phyloP scores from a whole-genome alignment of 2,329 filamentous ascomycete species.

The Phaeosphaeria sp. region DNA sequence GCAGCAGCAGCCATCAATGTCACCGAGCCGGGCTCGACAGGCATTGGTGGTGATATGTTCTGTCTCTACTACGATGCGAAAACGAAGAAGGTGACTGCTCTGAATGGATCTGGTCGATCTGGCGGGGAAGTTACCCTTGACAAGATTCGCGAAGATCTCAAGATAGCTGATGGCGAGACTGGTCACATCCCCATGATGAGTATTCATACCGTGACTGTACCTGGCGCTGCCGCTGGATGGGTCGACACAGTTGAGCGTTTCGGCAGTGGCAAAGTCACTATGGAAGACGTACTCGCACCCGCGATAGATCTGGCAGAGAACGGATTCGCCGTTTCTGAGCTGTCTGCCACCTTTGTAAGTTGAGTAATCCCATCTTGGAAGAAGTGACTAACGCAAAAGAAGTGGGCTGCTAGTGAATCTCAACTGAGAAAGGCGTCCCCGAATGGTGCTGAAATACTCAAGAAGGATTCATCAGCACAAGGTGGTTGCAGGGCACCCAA shows the following conservation, averaged over 20 bases:
- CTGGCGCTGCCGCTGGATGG: constrained; percentile 93
- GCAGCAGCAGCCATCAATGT: constrained; percentile 92
- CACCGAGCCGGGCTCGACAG: constrained; percentile 90
- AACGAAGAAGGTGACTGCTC: constrained; percentile 78
- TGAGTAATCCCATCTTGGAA: too few relatives aligned
- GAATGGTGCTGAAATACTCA: constrained; percentile 87
- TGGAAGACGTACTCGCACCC: constrained; percentile 80
- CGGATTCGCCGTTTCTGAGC: constrained; percentile 87
- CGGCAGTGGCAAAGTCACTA: constrained; percentile 80
- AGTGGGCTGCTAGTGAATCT: constrained; percentile 77
- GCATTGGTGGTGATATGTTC: constrained; percentile 97
- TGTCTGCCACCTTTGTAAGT: constrained; percentile 73
- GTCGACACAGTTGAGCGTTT: constrained; percentile 86
- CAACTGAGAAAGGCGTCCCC: constrained; percentile 76
- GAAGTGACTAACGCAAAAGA: constrained; percentile 7
- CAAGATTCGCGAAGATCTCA: constrained; percentile 72
- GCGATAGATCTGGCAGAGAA: constrained; percentile 86
- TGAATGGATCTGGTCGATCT: constrained; percentile 93
- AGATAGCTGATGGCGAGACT: constrained; percentile 63
- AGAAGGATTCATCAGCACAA: constrained; percentile 70
- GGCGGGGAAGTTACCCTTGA: constrained; percentile 73
- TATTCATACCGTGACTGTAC: constrained; percentile 83
- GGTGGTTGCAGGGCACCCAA: constrained; percentile 77
- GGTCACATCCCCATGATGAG: constrained; percentile 75
- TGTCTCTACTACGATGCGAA: constrained; percentile 89